Base-by-base conservation (phyloP, 345 rosid genomes). In the Sisymbrium irio region DNA sequence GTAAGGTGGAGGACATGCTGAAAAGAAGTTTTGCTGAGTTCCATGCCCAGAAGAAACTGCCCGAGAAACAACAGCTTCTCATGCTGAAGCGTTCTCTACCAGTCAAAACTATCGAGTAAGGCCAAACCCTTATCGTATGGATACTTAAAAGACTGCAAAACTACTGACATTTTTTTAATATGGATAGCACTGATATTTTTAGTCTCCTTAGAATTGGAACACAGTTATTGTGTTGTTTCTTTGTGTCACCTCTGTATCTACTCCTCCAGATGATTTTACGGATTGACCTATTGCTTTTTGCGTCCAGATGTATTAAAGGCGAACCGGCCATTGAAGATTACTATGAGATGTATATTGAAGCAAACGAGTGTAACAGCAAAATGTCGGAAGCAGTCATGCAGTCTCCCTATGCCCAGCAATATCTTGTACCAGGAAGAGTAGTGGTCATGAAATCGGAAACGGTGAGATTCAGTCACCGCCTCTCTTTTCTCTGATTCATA, bases 11-110 rank as follows among this genome's bases (percentile, higher is more conserved):
- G 83, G 99, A 94, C 72, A 94, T 94, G 99, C 68, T 94, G 83
- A 94, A 94, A 88, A 85, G 97, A 84, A 94, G 97, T 80, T 94
- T 94, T 83, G 96, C 99, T 53, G 99, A 94, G 80, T 94, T 94
- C 77, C 93, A 86, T 87, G 75, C 97, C 51, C 99, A 94, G 82
- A 89, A 87, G 83, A 86, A 90, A 65, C 87, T 94, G 76, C 96
- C 99, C 20, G 99, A 94, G 78, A 82, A 81, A 70, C 90, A 88
- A 68, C 86, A 87, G 69, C 88, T 89, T 74, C 85, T 94, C 68
- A 83, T 82, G 93, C 73, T 79, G 57, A 89, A 89, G 83, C 97
- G 87, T 82, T 78, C 90, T 53, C 89, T 70, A 80, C 92, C 97
- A 74, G 67, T 60, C 75, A 89, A 88, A 84, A 64, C 81, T 71